Evolutionary conservation across 1,284 basidiomycete species (phyloP), one percentile per base, ranked within the genome.

Genomic region (Ustilago nuda): DNA sequence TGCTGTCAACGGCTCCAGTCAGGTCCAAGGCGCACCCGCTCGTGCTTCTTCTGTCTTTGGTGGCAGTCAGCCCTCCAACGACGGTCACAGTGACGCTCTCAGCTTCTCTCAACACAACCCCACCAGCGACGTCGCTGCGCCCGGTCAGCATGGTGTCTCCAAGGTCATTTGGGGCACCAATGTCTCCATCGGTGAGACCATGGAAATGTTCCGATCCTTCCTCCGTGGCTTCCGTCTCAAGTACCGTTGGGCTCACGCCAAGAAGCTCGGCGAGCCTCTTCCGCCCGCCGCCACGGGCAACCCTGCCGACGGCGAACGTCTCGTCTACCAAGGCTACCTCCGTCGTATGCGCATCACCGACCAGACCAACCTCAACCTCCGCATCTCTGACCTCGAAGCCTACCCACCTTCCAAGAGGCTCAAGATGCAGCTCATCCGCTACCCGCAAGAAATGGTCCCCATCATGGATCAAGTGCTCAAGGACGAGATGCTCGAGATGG

Each of bases 381-480:
- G 98, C 83, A 90, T 94, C 85, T 84, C 90, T 82, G 97, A 99
- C 86, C 87, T 99, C n/a, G 89, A 92, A 33, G 91, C 95, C 0
- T 99, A 92, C 86, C 93, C 94, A 0, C 91, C 93, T 7, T 91
- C 91, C 70, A 92, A 91, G 84, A 94, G 94, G 86, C 88, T 98
- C 36, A 82, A 81, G 52, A 73, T 80, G 62, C 84, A 86, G 75
- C 79, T 98, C 13, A 86, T 92, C 76, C 95, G 94, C 84, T 99
- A 96, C 86, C 97, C 96, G 0, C 95, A 98, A 86, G 96, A 99
- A 88, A 91, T 98, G 58, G 90, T 99, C 48, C 96, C 96, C 2
- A 93, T 94, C 59, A 95, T 98, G 92, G 97, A 99, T 89, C 94
- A 95, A 83, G 92, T 95, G 0, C 88, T 98, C 77, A 94, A 95